These are phyloP conservation scores for Coemansia asiatica DNA, from an alignment of 192 early-diverging fungal genomes.

Conservation along the genomic window DNA sequence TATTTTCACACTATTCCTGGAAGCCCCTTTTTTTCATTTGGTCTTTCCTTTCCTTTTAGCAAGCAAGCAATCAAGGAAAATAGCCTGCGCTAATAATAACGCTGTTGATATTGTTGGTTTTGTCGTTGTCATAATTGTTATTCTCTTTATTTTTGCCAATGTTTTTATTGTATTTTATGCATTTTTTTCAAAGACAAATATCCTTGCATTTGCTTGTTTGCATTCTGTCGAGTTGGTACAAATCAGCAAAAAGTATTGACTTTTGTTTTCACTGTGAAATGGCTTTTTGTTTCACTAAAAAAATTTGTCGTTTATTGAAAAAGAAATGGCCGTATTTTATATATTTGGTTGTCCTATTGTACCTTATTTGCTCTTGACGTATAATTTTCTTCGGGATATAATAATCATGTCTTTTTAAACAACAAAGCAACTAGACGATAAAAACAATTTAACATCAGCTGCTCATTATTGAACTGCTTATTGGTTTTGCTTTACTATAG, in stretches of 20 bases:
- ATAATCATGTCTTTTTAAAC: background rate
- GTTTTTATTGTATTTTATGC: background rate
- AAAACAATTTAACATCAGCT: background rate
- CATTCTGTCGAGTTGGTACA: background rate
- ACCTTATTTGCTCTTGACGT: background rate
- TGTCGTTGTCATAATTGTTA: too few relatives aligned
- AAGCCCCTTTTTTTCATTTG: background rate
- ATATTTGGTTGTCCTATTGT: background rate
- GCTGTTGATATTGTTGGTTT: too few relatives aligned
- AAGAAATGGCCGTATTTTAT: background rate
- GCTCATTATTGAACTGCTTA: background rate
- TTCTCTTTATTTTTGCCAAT: background rate
- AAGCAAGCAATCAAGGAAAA: too few relatives aligned
- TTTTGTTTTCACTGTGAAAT: too few relatives aligned
- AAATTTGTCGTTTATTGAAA: background rate
- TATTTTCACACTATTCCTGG: slow-evolving; percentile 5
- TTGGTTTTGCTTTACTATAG: background rate
- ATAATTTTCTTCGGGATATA: background rate
- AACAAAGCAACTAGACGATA: background rate
- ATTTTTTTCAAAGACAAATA: background rate
- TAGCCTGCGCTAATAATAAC: too few relatives aligned
- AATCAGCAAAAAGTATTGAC: background rate
- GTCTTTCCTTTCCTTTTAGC: background rate
- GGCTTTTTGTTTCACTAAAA: background rate
- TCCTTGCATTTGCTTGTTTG: slow-evolving; percentile 1